A percentile compares a stretch with the other conserved stretches of the same genome.
Evolutionary conservation across 2,329 filamentous ascomycete species (phyloP).

Genomic region (Phyllosticta capitalensis): DNA sequence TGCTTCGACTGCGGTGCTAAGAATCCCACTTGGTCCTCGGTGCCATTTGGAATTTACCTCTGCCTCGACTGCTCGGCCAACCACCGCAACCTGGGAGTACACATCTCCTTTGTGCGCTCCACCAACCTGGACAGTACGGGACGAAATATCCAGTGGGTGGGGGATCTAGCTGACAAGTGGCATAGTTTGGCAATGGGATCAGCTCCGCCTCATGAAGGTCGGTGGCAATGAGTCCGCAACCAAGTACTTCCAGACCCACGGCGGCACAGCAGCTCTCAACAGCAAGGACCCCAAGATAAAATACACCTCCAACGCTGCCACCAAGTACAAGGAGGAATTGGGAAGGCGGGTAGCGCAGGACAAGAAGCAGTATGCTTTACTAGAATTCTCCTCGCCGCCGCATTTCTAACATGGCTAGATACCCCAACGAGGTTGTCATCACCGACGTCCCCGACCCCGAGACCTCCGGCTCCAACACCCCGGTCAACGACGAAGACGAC

Average conservation of each 20-base stretch:
- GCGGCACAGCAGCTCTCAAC: conserved; percentile 82
- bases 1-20: conserved; percentile 98
- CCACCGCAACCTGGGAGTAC: conserved; percentile 93
- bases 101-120: conserved; percentile 97
- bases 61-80: conserved; percentile 97
- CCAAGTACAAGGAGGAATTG: conserved; percentile 96
- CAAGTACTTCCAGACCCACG: conserved; percentile 96
- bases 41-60: conserved; percentile 93
- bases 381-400: conserved; percentile 14
- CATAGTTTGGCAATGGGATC: conserved; percentile 89
- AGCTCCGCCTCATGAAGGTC: conserved; percentile 94
- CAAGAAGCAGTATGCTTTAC: conserved; percentile 61
- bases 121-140: conserved; percentile 93
- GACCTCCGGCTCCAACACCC: conserved; percentile 58
- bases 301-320: conserved; percentile 86
- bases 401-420: conserved; percentile 41
- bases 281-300: conserved; percentile 97
- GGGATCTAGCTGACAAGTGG: conserved; percentile 19
- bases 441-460: conserved; percentile 56
- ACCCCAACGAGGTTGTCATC: conserved; percentile 76
- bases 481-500: conserved; percentile 80
- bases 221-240: conserved; percentile 96
- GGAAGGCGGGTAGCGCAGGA: conserved; percentile 77
- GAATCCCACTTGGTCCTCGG: conserved; percentile 97
- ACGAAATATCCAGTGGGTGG: conserved; percentile 38